Base-by-base conservation (phyloP, 202 grass and related monocot species). In the Setaria italica region DNA sequence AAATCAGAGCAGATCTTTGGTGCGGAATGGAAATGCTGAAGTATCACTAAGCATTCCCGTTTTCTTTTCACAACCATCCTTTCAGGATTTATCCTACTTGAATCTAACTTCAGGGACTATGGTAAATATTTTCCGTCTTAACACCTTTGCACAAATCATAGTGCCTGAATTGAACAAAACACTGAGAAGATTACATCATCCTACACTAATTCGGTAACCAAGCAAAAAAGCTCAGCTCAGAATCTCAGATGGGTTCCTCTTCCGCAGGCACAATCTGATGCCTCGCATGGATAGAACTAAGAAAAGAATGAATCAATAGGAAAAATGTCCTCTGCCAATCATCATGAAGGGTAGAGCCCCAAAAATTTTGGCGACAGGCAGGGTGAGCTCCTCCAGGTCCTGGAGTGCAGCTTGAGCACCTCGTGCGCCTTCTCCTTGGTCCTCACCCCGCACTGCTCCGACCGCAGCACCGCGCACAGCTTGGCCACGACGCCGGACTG, bases 361-460 rank as follows among this genome's bases (percentile, higher is more conserved):
- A 87, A 84, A 78, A 91, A 87, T n/a, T 53, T 88, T 21, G 94
- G 90, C 57, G 92, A 89, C 41, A 97, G 62, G 79, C 97, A 97
- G 1, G 93, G 88, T 7, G 88, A 96, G 79, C 42, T 88, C 86
- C 83, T 90, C 94, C 94, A 99, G 5, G 87, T 76, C 82, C 82
- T 88, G 12, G 82, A 75, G 71, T 99, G 97, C 77, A 99, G 66
- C 86, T 80, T 97, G 48, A 99, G 88, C 46, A 99, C 81, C 80
- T 94, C 97, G 82, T 81, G 92, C 54, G 87, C 88, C 78, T 88
- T 92, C 97, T 97, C 94, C 65, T 89, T 97, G 42, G 88, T 94
- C 77, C 85, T 92, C 15, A 70, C 70, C 33, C 90, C 90, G 73
- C 94, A 94, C 67, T 89, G 86, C 67, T 89, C 86, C 1, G 88